These are phyloP conservation scores for Populus hybrid DNA, from an alignment of 441 rosid genomes.

Conservation along the genomic window DNA sequence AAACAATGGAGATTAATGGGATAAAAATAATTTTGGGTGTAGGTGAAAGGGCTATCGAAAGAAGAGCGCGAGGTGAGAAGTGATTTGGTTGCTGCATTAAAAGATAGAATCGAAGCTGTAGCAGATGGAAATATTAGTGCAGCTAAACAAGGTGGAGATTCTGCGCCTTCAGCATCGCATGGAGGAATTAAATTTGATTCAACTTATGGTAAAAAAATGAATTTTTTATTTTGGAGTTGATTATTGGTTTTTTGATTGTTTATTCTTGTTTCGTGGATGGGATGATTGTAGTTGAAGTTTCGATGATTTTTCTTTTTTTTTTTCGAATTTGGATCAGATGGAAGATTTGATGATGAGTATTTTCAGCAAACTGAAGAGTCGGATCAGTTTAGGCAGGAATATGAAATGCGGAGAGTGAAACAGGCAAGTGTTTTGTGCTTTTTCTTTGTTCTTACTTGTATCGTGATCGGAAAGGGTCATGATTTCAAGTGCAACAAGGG, in stretches of 20 bases:
- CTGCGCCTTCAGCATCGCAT: conserved; percentile 66
- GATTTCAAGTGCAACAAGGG: not conserved
- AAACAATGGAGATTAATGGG: not conserved
- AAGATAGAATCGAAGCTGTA: conserved; percentile 74
- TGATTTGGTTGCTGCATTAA: conserved; percentile 78
- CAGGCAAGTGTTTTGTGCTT: conserved; percentile 46
- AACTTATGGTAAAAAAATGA: conserved; percentile 42
- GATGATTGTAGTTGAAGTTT: not conserved
- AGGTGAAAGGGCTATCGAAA: conserved; percentile 82
- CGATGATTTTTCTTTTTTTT: not conserved
- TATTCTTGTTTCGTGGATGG: not conserved
- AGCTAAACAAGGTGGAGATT: conserved; percentile 56
- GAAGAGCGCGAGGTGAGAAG: conserved; percentile 82
- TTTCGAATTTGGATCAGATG: conserved; percentile 34
- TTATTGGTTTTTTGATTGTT: not conserved
- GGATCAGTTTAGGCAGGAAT: conserved; percentile 71
- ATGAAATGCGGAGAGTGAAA: conserved; percentile 81
- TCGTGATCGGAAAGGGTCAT: not conserved
- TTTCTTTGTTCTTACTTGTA: not conserved
- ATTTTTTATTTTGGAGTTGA: not conserved
- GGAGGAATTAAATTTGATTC: conserved; percentile 81
- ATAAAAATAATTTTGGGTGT: conserved; percentile 3
- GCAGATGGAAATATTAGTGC: conserved; percentile 77
- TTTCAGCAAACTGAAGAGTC: conserved; percentile 66
- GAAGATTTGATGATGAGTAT: conserved; percentile 70